Evolutionary conservation across 352 stramenopile genomes (phyloP).

Genomic region (Globisporangium middletonii): DNA sequence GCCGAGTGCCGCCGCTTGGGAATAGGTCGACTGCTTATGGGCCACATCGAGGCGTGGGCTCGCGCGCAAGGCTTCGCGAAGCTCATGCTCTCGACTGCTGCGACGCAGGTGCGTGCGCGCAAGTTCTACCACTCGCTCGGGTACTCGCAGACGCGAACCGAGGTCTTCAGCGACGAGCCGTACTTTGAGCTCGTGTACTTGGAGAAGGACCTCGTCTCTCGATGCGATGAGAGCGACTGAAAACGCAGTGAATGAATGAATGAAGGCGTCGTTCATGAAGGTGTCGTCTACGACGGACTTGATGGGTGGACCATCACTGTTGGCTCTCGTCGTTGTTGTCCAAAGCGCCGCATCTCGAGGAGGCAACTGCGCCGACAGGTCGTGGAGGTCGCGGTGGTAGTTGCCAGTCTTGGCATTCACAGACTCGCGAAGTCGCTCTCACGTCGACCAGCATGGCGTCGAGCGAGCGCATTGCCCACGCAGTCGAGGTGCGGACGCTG

Average conservation of each 20-base stretch:
- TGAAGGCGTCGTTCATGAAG: neutral
- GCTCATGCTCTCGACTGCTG: constrained; percentile 6
- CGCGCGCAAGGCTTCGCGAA: neutral
- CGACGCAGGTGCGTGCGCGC: constrained; percentile 2
- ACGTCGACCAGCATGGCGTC: too few relatives aligned
- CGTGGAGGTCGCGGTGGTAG: too few relatives aligned
- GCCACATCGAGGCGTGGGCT: constrained; percentile 4
- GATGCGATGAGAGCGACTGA: neutral
- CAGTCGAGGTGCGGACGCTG: constrained; percentile 1
- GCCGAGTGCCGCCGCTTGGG: constrained; percentile 4
- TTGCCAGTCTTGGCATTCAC: neutral
- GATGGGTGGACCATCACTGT: neutral
- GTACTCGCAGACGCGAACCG: neutral
- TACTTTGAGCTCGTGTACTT: constrained; percentile 6
- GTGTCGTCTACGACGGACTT: neutral
- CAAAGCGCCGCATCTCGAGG: too few relatives aligned
- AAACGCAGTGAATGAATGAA: neutral
- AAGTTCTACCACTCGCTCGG: constrained; percentile 2
- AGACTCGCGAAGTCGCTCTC: too few relatives aligned
- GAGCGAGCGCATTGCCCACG: neutral
- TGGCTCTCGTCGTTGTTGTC: neutral
- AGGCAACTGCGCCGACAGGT: neutral
- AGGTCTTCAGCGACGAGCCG: constrained; percentile 2
- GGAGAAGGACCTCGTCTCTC: constrained; percentile 1
- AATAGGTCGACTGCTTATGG: constrained; percentile 6